These are phyloP conservation scores for Rubia tinctorum DNA, from an alignment of 305 asterid genomes.

Conservation along the genomic window DNA sequence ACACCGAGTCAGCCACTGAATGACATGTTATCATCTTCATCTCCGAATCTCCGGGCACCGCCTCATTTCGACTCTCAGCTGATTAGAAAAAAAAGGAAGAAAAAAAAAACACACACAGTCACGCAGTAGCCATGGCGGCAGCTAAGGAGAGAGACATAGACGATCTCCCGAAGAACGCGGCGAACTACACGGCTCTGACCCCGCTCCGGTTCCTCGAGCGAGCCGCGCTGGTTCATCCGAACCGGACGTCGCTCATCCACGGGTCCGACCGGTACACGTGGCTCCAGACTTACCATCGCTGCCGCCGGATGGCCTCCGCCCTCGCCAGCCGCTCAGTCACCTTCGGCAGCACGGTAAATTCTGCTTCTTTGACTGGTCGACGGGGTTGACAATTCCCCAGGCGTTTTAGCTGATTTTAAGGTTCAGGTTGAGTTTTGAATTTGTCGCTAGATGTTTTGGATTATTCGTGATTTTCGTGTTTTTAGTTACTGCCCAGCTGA, in stretches of 20 bases:
- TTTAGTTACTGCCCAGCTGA: background rate
- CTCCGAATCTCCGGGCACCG: background rate
- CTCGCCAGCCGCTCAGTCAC: constrained; percentile 58
- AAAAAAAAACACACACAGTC: background rate
- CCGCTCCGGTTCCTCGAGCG: constrained; percentile 81
- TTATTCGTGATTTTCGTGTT: background rate
- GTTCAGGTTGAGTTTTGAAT: background rate
- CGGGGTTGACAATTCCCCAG: too few species aligned
- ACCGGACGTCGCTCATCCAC: constrained; percentile 64
- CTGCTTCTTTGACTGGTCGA: background rate
- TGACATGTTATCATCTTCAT: too few species aligned
- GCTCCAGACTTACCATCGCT: constrained; percentile 87
- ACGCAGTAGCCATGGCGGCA: background rate
- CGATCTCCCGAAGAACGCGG: constrained; percentile 78
- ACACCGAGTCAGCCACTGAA: too few species aligned
- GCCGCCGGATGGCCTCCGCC: constrained; percentile 93
- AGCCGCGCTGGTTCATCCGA: constrained; percentile 80
- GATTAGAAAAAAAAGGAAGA: background rate
- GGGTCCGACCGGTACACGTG: constrained; percentile 69
- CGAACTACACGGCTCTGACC: constrained; percentile 74
- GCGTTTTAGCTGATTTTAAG: background rate
- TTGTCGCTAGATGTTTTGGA: too few species aligned
- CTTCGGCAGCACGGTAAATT: constrained; percentile 71
- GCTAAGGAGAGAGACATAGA: constrained; percentile 68
- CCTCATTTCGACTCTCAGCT: background rate